phyloP scores from a whole-genome alignment of 2,329 filamentous ascomycete genomes.

The Xylariaceae sp. region DNA sequence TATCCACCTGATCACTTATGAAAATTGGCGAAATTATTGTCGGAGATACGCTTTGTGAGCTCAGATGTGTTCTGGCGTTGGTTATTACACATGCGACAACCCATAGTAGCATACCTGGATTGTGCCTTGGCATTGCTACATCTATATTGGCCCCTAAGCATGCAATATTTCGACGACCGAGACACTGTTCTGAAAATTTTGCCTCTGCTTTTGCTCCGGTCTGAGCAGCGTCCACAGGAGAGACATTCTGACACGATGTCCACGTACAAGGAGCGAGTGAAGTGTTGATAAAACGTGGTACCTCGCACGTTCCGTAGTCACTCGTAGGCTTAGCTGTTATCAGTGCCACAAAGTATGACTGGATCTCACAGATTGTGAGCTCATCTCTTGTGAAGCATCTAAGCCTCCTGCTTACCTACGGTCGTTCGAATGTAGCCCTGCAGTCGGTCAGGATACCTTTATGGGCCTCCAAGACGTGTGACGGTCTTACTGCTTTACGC shows the following conservation, averaged over 20 bases:
- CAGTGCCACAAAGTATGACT: neutral
- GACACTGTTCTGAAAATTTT: neutral
- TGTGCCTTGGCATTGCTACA: neutral
- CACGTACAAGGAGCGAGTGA: neutral
- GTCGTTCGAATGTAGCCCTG: too few species aligned
- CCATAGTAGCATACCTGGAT: neutral
- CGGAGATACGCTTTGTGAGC: neutral
- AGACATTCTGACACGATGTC: slow-evolving; percentile 13
- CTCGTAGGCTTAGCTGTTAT: neutral
- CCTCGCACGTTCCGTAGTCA: too few species aligned
- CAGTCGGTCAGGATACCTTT: too few species aligned
- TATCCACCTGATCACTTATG: too few species aligned
- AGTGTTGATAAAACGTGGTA: too few species aligned
- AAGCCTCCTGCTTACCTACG: too few species aligned
- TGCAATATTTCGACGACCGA: neutral
- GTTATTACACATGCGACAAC: neutral
- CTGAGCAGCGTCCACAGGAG: neutral
- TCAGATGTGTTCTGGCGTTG: slow-evolving; percentile 6
- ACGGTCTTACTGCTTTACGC: too few species aligned
- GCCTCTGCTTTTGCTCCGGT: neutral
- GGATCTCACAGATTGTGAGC: neutral
- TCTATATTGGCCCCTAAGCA: neutral
- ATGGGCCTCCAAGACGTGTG: too few species aligned
- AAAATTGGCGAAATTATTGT: too few species aligned
- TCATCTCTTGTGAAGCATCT: too few species aligned